Evolutionary conservation across 306 rosid species (phyloP), one percentile per base, ranked within the genome.

Genomic region (Biancaea sappan): DNA sequence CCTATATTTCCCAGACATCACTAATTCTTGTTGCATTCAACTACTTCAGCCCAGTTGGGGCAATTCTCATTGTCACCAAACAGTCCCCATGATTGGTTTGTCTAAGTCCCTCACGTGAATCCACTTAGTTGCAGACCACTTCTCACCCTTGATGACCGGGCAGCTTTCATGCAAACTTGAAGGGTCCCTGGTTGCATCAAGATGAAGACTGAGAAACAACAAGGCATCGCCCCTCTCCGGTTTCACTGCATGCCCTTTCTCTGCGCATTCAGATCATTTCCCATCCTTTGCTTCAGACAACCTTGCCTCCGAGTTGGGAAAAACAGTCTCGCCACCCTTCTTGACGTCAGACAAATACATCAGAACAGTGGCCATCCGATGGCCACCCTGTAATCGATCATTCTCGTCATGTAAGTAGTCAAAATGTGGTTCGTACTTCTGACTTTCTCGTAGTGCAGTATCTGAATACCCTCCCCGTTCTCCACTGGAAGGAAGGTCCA

Each of bases 41-140:
- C 98, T 10, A 67, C 26, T 66, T 79, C 77, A 21, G 96, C 97
- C 99, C 99, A 95, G 15, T 12, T 18, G 4, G 83, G 19, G 79
- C 99, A 95, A 73, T 81, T 92, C 8, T 24, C 88, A 34, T 92
- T 72, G 71, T 77, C 83, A 66, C 92, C 99, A 38, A 18, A 31
- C 99, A 95, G 0, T 19, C 86, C 46, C 79, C 83, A 7, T 69
- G 7, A 48, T 0, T 25, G 87, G 75, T 69, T 86, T 82, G 8
- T 83, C 83, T 5, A 88, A 84, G 77, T 92, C 85, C 48, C 88
- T 75, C 62, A 94, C 97, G 19, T 95, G 99, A 83, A 95, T 90
- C 97, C 99, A 95, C 84, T 95, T 95, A 12, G 99, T 95, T 46
- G 99, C 96, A 6, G 98, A 95, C 99, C 99, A 95, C 82, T 95